Evolutionary conservation across 371 early-diverging fungal genomes (phyloP), one percentile per base, ranked within the genome.

Genomic region (Chytridium lagenaria): DNA sequence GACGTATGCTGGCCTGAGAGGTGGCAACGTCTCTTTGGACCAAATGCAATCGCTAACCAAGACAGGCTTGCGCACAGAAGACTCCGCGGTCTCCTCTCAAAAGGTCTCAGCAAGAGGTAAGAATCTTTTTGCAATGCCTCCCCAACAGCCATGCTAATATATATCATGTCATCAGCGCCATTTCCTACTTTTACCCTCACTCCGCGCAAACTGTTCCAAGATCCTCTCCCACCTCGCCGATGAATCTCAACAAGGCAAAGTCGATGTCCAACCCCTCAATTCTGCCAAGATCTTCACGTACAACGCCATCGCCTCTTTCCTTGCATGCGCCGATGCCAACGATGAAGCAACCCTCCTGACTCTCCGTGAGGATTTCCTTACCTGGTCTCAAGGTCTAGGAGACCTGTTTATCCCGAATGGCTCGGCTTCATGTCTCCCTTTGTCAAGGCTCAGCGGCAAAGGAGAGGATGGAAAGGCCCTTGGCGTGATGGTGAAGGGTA

Each of bases 381-480:
- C 37, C 1, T 68, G 67, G 73, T 40, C 59, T 10, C n/a, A 26
- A 2, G 73, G 73, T 5, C 39, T 73, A 22, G 28, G 19, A 10
- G 73, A 73, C 36, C 31, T 68, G 28, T 59, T 68, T 50, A 61
- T 73, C 30, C 73, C 73, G 23, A 15, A 5, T 52, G 55, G 55
- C 55, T 52, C 23, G 16, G 16, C 5, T 52, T 19, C 7, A 26
- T 61, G 1, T 67, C 68, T 22, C 73, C 73, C 10, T 68, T 31
- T 38, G 57, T 22, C 23, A 59, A 70, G 70, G 23, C 7, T 1
- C 61, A 23, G 59, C 59, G 16, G 70, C 70, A 10, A 22, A 37
- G 12, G 31, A 36, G 33, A 26, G 50, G 16, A 50, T 70, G 26
- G 26, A 16, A 22, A 44, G 5, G 28, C 28, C 22, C 5, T 68